Base-by-base conservation (phyloP, 331 rosid genomes). In the Acacia pycnantha region DNA sequence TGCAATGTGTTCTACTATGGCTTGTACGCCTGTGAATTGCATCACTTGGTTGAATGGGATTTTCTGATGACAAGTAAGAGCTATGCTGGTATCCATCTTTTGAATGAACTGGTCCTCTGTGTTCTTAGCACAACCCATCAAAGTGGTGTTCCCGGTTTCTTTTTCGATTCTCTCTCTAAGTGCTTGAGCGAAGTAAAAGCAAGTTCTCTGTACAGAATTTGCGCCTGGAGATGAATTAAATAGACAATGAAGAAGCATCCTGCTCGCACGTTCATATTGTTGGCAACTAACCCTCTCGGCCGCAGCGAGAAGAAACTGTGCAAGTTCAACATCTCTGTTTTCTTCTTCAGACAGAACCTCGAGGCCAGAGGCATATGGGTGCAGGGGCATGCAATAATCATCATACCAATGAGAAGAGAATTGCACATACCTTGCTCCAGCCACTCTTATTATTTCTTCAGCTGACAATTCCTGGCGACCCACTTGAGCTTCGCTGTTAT, bases 391-490 rank as follows among this genome's bases (percentile, higher is more conserved):
- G 82, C 31, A 70, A 48, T 51, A 75, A 80, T 70, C 79, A 54
- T 85, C 91, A 75, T 80, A 58, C 81, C 87, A 88, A 24, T 82
- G 84, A 1, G 86, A 76, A 59, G 86, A 90, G 54, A 77, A 83
- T 81, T 89, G 90, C 1, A 92, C 70, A 79, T 89, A 95, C 88
- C 94, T 91, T 86, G 86, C 85, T 77, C 94, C 97, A 6, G 97
- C 95, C 4, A 90, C 83, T 86, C 90, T 88, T 29, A 95, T 77
- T 64, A 90, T 77, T 76, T 88, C 97, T 82, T 88, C 97, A 0
- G 91, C 84, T 47, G 97, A 93, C 80, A 82, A 84, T 29, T 81
- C 89, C 40, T 82, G 86, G 7, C 40, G 79, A 24, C 80, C 82
- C 21, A n/a, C 48, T 35, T 21, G 40, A 6, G 41, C 67, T 78